These are phyloP conservation scores for Gomphus bonarii DNA, from an alignment of 1,284 basidiomycete species.

Conservation along the genomic window DNA sequence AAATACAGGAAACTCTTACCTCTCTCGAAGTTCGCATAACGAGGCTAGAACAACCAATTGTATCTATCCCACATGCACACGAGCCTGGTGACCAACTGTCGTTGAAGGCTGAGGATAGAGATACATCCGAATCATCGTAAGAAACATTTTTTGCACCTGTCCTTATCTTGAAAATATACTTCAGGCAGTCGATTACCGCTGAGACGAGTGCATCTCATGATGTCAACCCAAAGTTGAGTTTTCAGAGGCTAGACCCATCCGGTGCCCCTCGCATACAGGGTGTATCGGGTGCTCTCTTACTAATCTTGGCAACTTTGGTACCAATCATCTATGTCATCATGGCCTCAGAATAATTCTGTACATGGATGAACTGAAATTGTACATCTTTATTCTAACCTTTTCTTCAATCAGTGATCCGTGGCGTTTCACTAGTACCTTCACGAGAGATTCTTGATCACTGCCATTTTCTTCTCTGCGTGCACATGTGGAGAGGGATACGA, in stretches of 20 bases:
- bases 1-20: neutral
- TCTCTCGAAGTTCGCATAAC: neutral
- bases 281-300: neutral
- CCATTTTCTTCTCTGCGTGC: too few relatives aligned
- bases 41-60: neutral
- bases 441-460: too few relatives aligned
- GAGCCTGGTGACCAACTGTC: neutral
- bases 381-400: too few relatives aligned
- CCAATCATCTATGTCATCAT: neutral
- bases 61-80: neutral
- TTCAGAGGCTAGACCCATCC: neutral
- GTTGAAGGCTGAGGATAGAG: neutral
- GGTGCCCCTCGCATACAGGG: neutral
- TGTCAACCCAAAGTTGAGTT: neutral
- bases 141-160: neutral
- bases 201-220: neutral
- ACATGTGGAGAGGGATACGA: too few relatives aligned
- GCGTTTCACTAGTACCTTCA: too few relatives aligned
- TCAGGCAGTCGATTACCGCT: neutral
- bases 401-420: too few relatives aligned
- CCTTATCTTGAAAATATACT: neutral
- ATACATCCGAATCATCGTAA: neutral
- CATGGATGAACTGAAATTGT: neutral
- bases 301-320: conserved; percentile 1
- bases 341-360: neutral